A percentile compares a stretch with the other conserved stretches of the same genome.
phyloP scores from a whole-genome alignment of 106 monocot genomes.

The Dendrobium nobile region DNA sequence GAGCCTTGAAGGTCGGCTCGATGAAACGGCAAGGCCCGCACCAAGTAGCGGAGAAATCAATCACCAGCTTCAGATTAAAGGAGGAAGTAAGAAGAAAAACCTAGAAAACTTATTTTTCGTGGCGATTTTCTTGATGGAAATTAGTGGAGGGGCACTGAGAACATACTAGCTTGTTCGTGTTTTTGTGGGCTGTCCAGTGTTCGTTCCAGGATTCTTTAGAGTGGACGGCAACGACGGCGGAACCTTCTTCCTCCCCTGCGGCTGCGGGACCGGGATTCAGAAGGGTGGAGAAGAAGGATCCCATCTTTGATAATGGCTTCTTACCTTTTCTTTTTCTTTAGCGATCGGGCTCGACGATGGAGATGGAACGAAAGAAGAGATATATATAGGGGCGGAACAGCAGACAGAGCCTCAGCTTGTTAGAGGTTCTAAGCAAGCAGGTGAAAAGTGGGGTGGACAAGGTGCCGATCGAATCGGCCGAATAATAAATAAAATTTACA shows the following conservation, averaged over 20 bases:
- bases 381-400: too few species aligned
- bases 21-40: conserved; percentile 80
- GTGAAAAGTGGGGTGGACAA: too few species aligned
- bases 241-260: background rate
- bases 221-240: conserved; percentile 5
- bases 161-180: conserved; percentile 6
- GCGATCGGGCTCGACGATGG: too few species aligned
- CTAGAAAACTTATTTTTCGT: background rate
- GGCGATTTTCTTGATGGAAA: background rate
- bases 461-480: too few species aligned
- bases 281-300: conserved; percentile 7
- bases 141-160: background rate
- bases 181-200: background rate
- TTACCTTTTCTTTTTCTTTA: background rate
- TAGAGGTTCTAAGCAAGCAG: too few species aligned
- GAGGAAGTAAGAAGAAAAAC: background rate
- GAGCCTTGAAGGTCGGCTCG: conserved; percentile 46
- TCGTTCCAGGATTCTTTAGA: conserved; percentile 3
- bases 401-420: too few species aligned
- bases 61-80: conserved; percentile 29
- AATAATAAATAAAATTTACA: too few species aligned
- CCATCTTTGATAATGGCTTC: background rate
- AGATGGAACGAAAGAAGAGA: too few species aligned
- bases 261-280: background rate
- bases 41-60: conserved; percentile 82